These are phyloP conservation scores for Candida chilensis DNA, from an alignment of 805 yeast genomes.

Conservation along the genomic window DNA sequence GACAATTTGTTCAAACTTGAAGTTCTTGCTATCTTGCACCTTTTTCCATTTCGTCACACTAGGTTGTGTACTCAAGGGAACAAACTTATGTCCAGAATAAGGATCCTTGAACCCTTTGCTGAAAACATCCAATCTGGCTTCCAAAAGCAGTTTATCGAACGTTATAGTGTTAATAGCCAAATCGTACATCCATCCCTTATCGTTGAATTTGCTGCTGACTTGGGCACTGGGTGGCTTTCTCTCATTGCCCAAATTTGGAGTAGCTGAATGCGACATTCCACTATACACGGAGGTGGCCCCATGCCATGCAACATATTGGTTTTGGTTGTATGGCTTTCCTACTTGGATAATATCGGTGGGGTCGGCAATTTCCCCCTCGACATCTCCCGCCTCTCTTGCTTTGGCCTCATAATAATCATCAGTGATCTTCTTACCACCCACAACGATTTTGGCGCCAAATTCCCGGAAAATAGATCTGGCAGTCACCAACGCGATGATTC, in stretches of 20 bases:
- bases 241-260: constrained; percentile 12
- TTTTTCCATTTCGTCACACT: constrained; percentile 21
- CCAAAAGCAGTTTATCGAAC: constrained; percentile 54
- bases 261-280: constrained; percentile 12
- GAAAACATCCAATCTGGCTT: constrained; percentile 43
- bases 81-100: constrained; percentile 75
- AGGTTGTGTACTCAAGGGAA: constrained; percentile 74
- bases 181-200: constrained; percentile 78
- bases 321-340: constrained; percentile 32
- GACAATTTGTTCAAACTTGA: too few relatives aligned
- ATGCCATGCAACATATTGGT: constrained; percentile 43
- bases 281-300: constrained; percentile 35
- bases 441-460: constrained; percentile 80
- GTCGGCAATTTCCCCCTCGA: constrained; percentile 65
- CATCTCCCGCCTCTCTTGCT: constrained; percentile 51
- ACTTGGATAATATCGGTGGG: constrained; percentile 44
- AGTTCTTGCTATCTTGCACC: constrained; percentile 12
- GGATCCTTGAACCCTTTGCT: constrained; percentile 64
- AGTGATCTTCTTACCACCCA: constrained; percentile 67
- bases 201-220: constrained; percentile 37
- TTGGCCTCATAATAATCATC: constrained; percentile 84
- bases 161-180: constrained; percentile 73
- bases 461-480: constrained; percentile 86
- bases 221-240: constrained; percentile 24
- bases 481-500: constrained; percentile 83